These are phyloP conservation scores for Xylona heveae DNA, from an alignment of 495 filamentous ascomycete genomes.

Conservation along the genomic window DNA sequence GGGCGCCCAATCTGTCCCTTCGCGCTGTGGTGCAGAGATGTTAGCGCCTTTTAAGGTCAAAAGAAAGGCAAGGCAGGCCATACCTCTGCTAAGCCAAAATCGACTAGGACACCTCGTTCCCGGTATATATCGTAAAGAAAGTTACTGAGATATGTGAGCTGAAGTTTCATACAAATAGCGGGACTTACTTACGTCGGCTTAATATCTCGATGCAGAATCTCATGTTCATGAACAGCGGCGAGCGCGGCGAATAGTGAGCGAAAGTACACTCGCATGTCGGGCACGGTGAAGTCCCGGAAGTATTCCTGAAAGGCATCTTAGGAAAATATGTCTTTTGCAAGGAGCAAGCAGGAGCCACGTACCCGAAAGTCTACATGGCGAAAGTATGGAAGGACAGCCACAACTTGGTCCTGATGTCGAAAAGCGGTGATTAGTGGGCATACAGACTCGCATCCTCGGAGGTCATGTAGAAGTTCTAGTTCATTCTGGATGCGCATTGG, in stretches of 20 bases:
- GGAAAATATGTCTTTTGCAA: no score
- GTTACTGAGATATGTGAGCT: constrained; percentile 27
- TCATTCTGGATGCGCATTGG: constrained; percentile 89
- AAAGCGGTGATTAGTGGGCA: constrained; percentile 95
- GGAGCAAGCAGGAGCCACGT: constrained; percentile 5
- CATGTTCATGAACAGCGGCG: constrained; percentile 53
- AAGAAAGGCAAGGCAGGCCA: neutral
- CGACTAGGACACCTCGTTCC: constrained; percentile 73
- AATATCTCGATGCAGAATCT: constrained; percentile 89
- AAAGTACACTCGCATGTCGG: constrained; percentile 77
- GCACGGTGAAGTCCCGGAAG: constrained; percentile 66
- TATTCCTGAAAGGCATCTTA: constrained; percentile 42
- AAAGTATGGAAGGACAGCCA: constrained; percentile 88
- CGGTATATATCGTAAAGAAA: constrained; percentile 82
- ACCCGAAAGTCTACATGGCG: constrained; percentile 80
- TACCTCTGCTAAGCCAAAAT: constrained; percentile 82
- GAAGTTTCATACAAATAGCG: neutral
- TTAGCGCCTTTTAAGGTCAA: neutral
- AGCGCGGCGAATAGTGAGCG: constrained; percentile 73
- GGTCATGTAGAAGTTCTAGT: constrained; percentile 82
- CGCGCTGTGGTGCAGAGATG: constrained; percentile 19
- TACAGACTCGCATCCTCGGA: constrained; percentile 60
- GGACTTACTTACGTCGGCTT: constrained; percentile 59
- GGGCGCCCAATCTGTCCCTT: constrained; percentile 48
- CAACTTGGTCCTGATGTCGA: constrained; percentile 78